These are phyloP conservation scores for Fusarium sulawesiense DNA, from an alignment of 2,329 filamentous ascomycete genomes.

Conservation along the genomic window DNA sequence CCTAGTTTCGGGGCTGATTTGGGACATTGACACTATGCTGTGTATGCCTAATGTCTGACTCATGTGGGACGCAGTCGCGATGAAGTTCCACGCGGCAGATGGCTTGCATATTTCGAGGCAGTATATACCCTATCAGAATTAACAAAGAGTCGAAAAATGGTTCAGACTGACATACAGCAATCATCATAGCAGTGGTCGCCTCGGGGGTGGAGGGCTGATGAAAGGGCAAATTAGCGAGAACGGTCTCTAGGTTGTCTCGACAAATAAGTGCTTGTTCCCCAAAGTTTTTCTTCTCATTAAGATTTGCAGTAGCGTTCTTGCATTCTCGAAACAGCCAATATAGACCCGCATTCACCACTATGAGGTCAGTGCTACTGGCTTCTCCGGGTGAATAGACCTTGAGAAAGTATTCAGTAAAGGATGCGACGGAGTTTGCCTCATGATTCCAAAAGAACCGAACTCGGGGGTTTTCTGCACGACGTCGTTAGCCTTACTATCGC, in stretches of 20 bases:
- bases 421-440: background rate
- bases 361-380: background rate
- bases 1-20: background rate
- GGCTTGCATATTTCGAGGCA: background rate
- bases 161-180: no score
- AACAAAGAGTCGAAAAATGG: no score
- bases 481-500: accelerated
- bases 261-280: conserved; percentile 35
- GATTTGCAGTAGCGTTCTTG: background rate
- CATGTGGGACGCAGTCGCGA: background rate
- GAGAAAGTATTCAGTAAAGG: background rate
- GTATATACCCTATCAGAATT: background rate
- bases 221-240: conserved; percentile 44
- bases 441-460: background rate
- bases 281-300: conserved; percentile 36
- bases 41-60: background rate
- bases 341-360: background rate
- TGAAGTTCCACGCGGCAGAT: background rate
- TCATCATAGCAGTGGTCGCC: conserved; percentile 31
- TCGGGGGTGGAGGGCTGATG: conserved; percentile 44
- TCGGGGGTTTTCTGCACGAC: background rate
- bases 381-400: background rate
- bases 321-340: background rate
- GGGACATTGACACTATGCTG: background rate
- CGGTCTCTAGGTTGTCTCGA: conserved; percentile 46